These are phyloP conservation scores for Penicillium arizonense DNA, from an alignment of 495 filamentous ascomycete genomes.

Conservation along the genomic window DNA sequence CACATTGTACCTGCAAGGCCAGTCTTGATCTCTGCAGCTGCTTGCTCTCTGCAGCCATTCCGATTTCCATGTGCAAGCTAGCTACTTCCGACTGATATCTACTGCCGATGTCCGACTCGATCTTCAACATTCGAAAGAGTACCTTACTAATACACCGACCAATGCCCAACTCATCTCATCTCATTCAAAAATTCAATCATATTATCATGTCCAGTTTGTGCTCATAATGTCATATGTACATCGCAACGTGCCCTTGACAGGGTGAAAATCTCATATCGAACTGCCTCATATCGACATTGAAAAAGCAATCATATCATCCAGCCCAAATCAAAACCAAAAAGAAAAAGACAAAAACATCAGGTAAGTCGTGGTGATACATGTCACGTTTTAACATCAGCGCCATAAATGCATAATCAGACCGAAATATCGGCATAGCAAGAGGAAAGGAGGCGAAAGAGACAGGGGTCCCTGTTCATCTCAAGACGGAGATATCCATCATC, in stretches of 20 bases:
- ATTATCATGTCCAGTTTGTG: slow-evolving; percentile 6
- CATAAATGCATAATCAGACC: slow-evolving; percentile 27
- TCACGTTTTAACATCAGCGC: slow-evolving; percentile 23
- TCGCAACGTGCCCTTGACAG: slow-evolving; percentile 8
- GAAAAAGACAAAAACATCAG: slow-evolving; percentile 11
- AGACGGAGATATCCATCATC: slow-evolving; percentile 10
- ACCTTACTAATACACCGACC: too few relatives aligned
- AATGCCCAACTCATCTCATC: not conserved
- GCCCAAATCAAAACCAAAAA: not conserved
- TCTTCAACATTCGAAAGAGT: too few relatives aligned
- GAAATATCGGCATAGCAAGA: not conserved
- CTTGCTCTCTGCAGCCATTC: slow-evolving; percentile 13
- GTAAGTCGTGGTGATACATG: slow-evolving; percentile 37
- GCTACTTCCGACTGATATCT: not conserved
- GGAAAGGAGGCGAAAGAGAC: not conserved
- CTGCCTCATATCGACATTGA: slow-evolving; percentile 17
- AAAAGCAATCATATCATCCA: slow-evolving; percentile 14
- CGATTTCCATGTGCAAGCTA: not conserved
- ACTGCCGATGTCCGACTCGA: not conserved
- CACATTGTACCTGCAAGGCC: slow-evolving; percentile 23
- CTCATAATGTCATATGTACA: slow-evolving; percentile 34
- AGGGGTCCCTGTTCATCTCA: slow-evolving; percentile 1
- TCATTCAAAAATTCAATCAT: not conserved
- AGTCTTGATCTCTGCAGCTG: slow-evolving; percentile 8
- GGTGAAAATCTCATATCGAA: slow-evolving; percentile 13